These are phyloP conservation scores for Thielaviopsis euricoi DNA, from an alignment of 2,329 filamentous ascomycete species.

Conservation along the genomic window DNA sequence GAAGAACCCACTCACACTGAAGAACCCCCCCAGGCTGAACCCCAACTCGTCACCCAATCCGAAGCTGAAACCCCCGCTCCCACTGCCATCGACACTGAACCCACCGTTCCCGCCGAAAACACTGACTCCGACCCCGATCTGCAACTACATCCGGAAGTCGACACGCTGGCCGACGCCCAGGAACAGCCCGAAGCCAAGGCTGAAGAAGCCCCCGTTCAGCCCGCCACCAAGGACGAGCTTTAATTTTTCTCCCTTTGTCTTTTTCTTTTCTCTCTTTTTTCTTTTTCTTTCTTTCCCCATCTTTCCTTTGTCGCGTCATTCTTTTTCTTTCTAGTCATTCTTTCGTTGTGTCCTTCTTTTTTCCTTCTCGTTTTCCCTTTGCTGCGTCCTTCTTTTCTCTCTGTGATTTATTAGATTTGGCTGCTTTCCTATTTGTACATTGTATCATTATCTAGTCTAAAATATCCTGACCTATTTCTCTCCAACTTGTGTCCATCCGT, in stretches of 20 bases:
- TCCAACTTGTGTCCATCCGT: too few relatives aligned
- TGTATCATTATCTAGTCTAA: neutral
- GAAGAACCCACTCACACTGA: too few relatives aligned
- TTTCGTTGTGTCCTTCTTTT: neutral
- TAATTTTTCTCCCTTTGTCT: neutral
- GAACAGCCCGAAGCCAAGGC: slow-evolving; percentile 8
- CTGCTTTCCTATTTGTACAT: neutral
- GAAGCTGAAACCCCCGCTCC: neutral
- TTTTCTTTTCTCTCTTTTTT: neutral
- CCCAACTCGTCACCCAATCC: too few relatives aligned
- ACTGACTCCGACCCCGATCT: slow-evolving; percentile 8
- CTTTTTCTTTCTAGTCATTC: neutral
- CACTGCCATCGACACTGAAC: neutral
- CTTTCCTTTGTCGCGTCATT: neutral
- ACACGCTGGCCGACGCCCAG: neutral
- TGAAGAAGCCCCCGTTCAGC: neutral
- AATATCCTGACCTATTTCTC: too few relatives aligned
- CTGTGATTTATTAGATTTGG: neutral
- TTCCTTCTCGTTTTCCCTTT: too few relatives aligned
- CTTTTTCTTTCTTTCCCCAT: neutral
- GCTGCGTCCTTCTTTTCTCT: neutral
- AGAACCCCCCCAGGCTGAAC: neutral
- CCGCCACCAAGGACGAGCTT: slow-evolving; percentile 3
- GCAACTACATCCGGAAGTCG: neutral
- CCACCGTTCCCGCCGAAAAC: neutral